Evolutionary conservation across 2,329 filamentous ascomycete species (phyloP), one percentile per base, ranked within the genome.

Genomic region (Harringtonia lauricola): DNA sequence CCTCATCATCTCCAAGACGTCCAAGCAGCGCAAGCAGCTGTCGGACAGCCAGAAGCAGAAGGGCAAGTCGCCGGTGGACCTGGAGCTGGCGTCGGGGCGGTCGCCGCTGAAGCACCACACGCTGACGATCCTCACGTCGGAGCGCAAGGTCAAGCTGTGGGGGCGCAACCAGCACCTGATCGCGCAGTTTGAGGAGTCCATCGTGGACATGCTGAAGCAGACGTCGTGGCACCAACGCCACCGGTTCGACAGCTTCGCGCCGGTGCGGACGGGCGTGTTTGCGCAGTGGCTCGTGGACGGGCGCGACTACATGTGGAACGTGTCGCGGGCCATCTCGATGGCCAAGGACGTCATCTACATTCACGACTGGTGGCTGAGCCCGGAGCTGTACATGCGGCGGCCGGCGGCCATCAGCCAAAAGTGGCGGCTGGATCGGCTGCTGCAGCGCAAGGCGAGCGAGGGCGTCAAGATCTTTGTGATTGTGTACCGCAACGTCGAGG

Each of bases 301-400:
- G 15, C 79, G 92, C 52, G 92, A 98, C 60, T 94, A 96, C 68
- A 96, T 96, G 90, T 98, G 92, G 92, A 94, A 95, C 59, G 88
- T 96, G 8, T 96, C 90, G 12, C 79, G 90, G 51, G 92, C 92
- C 13, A 94, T 98, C 55, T 92, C 87, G 59, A 95, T 95, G 79
- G 92, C 92, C 9, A 86, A 86, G 55, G 92, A 96, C 65, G 90
- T 96, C 49, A 90, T 98, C 54, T 96, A 96, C 63, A 96, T 98
- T 49, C 92, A 98, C 60, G 92, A 96, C 62, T 98, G 92, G 92
- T 98, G 92, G 92, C 67, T 54, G 34, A 95, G 86, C 54, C 92
- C 92, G 1, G 90, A 98, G 62, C 67, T 98, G 36, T 98, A 98
- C 65, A 82, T 96, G 80, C 79, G 92, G 47, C 77, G 92, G 46